Conservation (phyloP, 2,329 filamentous ascomycete species). For the Sordariomycetes sp. region DNA sequence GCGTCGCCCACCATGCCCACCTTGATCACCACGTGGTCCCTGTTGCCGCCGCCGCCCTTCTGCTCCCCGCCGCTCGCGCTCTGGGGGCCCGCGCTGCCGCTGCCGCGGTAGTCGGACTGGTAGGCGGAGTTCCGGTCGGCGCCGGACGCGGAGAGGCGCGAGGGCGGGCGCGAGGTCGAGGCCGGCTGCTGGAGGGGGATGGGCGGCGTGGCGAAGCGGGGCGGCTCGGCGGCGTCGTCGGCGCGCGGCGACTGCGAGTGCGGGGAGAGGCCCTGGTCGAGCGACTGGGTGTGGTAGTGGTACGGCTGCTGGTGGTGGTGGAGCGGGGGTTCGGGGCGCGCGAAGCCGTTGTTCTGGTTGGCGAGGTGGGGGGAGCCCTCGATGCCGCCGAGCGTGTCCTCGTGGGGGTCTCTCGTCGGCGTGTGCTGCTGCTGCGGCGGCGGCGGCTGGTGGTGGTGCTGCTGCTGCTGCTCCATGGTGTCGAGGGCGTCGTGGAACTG, state of each 20-base stretch:
- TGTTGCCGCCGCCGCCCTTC: constrained; percentile 25
- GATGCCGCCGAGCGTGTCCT: constrained; percentile 39
- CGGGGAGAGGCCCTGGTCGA: constrained; percentile 33
- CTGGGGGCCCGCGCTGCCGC: background rate
- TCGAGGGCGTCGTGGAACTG: constrained; percentile 42
- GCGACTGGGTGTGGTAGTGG: constrained; percentile 33
- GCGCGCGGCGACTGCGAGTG: constrained; percentile 21
- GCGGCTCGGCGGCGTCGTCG: constrained; percentile 30
- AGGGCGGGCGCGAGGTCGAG: constrained; percentile 38
- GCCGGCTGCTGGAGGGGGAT: constrained; percentile 18
- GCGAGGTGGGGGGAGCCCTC: constrained; percentile 32
- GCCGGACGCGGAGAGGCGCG: constrained; percentile 35
- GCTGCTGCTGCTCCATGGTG: constrained; percentile 35
- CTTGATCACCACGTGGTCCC: constrained; percentile 88
- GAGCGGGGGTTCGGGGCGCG: constrained; percentile 15
- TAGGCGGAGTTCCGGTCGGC: constrained; percentile 25
- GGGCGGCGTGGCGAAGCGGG: constrained; percentile 35
- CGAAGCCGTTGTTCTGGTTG: constrained; percentile 20
- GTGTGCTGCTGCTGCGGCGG: background rate
- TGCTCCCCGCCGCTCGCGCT: constrained; percentile 21
- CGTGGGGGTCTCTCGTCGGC: constrained; percentile 24
- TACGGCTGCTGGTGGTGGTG: constrained; percentile 27
- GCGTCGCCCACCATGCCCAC: constrained; percentile 99
- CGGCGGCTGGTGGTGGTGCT: background rate
- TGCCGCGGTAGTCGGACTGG: background rate